These are phyloP conservation scores for Rosellinia necatrix DNA, from an alignment of 2,329 filamentous ascomycete genomes.

Conservation along the genomic window DNA sequence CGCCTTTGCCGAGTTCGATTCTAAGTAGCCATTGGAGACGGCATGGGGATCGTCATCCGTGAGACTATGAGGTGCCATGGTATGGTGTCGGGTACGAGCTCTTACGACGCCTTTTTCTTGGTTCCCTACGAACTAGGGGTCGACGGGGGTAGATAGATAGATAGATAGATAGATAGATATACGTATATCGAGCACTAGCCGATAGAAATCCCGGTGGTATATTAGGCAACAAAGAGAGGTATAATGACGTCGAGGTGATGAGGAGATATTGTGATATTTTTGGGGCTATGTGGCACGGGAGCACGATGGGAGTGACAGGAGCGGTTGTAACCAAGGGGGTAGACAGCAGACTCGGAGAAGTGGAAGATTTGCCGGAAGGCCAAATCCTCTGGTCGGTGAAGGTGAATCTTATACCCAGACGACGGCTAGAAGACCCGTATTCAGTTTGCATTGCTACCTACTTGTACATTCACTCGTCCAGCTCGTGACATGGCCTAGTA, in stretches of 20 bases:
- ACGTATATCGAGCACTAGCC: background rate
- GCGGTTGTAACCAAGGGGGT: slow-evolving; percentile 3
- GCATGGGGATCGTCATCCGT: slow-evolving; percentile 18
- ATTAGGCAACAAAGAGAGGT: background rate
- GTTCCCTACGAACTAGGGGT: too few species aligned
- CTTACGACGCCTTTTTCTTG: too few species aligned
- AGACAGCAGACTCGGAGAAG: slow-evolving; percentile 9
- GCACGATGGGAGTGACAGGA: background rate
- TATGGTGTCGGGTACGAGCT: too few species aligned
- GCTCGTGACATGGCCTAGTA: slow-evolving; percentile 19
- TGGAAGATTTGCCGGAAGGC: slow-evolving; percentile 15
- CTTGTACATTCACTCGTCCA: slow-evolving; percentile 12
- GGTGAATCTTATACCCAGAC: slow-evolving; percentile 21
- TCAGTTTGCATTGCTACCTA: slow-evolving; percentile 10
- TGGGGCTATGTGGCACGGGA: slow-evolving; percentile 2
- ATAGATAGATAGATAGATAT: too few species aligned
- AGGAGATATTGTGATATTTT: background rate
- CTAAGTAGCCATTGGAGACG: slow-evolving; percentile 1
- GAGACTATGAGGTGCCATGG: slow-evolving; percentile 40
- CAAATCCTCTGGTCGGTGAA: slow-evolving; percentile 18
- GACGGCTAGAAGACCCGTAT: slow-evolving; percentile 10
- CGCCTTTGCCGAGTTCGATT: background rate
- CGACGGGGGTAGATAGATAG: too few species aligned
- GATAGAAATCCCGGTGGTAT: background rate
- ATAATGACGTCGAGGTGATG: slow-evolving; percentile 1